phyloP scores from a whole-genome alignment of 768 basidiomycete species.

The Amanita thiersii region DNA sequence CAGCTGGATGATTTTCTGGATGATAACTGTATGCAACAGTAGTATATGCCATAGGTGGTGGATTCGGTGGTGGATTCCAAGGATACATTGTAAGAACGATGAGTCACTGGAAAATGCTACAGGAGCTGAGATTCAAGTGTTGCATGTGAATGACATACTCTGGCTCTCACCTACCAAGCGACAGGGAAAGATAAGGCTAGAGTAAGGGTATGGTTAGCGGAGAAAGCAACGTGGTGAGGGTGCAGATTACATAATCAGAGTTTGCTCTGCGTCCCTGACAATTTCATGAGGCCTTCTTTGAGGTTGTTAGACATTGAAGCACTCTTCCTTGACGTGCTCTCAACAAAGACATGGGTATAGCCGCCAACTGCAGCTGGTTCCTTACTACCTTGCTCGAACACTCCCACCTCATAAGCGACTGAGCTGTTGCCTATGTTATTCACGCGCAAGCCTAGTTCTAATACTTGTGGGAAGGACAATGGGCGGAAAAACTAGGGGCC shows the following conservation, averaged over 20 bases:
- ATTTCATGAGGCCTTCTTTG: neutral
- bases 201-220: neutral
- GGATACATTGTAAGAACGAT: too few species aligned
- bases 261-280: neutral
- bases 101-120: too few species aligned
- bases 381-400: slow-evolving; percentile 47
- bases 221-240: neutral
- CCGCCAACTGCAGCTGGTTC: slow-evolving; percentile 39
- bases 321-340: slow-evolving; percentile 49
- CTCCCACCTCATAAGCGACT: slow-evolving; percentile 72
- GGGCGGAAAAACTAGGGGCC: slow-evolving; percentile 55
- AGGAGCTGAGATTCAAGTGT: too few species aligned
- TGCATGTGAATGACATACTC: too few species aligned
- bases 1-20: too few species aligned
- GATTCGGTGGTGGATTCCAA: too few species aligned
- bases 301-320: neutral
- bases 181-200: neutral
- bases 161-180: neutral
- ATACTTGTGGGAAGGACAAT: slow-evolving; percentile 61
- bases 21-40: too few species aligned
- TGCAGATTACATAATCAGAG: slow-evolving; percentile 2
- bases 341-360: slow-evolving; percentile 84
- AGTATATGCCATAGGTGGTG: too few species aligned
- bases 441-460: slow-evolving; percentile 67
- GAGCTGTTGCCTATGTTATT: slow-evolving; percentile 65